Conservation (phyloP, 306 rosid species). For the barrel medic (Medicago truncatula) region MtrunA17r5.0-ANR NC_053042.1:38548001-38548500, state of each 20-base stretch:
- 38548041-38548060: constrained; percentile 32
- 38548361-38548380: constrained; percentile 48
- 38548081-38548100: neutral
- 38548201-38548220: constrained; percentile 56
- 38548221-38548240: constrained; percentile 56
- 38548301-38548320: neutral
- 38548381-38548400: constrained; percentile 80
- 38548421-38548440: constrained; percentile 52
- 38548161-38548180: constrained; percentile 30
- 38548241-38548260: constrained; percentile 81
- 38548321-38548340: constrained; percentile 13
- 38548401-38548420: constrained; percentile 67
- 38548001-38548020: constrained; percentile 39
- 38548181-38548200: constrained; percentile 32
- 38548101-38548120: constrained; percentile 2
- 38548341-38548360: constrained; percentile 1
- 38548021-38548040: constrained; percentile 41
- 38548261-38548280: constrained; percentile 74
- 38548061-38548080: neutral
- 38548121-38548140: constrained; percentile 25
- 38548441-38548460: constrained; percentile 64
- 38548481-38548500: neutral
- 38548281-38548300: constrained; percentile 65
- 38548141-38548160: neutral
- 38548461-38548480: constrained; percentile 87